Evolutionary conservation across 2,329 filamentous ascomycete genomes (phyloP).

Genomic region (Verticillium dahliae): DNA sequence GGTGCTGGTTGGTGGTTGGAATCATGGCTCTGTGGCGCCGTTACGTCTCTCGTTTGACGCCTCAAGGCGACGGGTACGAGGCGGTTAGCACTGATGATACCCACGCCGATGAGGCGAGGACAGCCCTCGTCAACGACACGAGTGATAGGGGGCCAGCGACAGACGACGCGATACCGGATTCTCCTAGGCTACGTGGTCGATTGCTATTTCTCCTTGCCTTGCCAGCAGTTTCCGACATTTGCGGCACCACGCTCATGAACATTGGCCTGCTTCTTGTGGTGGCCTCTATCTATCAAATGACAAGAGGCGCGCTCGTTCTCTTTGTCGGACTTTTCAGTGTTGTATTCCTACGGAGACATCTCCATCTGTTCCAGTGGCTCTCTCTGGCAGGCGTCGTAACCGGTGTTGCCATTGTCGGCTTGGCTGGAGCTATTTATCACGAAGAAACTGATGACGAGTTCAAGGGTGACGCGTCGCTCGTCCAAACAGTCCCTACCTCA

Average conservation of each 20-base stretch:
- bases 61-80: constrained; percentile 54
- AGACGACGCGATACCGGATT: constrained; percentile 32
- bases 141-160: constrained; percentile 41
- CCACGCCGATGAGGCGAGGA: constrained; percentile 32
- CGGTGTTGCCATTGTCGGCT: constrained; percentile 83
- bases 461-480: constrained; percentile 31
- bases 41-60: constrained; percentile 37
- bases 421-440: constrained; percentile 77
- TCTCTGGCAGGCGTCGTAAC: constrained; percentile 79
- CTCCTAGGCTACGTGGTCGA: constrained; percentile 61
- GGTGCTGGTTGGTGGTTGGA: constrained; percentile 88
- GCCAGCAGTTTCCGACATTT: constrained; percentile 88
- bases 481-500: constrained; percentile 10
- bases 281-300: constrained; percentile 98
- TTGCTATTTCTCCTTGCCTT: constrained; percentile 71
- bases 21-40: constrained; percentile 59
- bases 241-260: constrained; percentile 96
- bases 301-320: constrained; percentile 83
- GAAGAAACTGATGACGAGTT: constrained; percentile 34
- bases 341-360: constrained; percentile 72
- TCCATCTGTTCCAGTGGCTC: constrained; percentile 88
- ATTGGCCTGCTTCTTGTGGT: constrained; percentile 88
- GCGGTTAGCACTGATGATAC: constrained; percentile 46
- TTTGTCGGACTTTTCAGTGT: constrained; percentile 97
- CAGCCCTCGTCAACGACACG: constrained; percentile 33